Evolutionary conservation across 257 asterid genomes (phyloP).

Genomic region (Ocimum tenuiflorum): DNA sequence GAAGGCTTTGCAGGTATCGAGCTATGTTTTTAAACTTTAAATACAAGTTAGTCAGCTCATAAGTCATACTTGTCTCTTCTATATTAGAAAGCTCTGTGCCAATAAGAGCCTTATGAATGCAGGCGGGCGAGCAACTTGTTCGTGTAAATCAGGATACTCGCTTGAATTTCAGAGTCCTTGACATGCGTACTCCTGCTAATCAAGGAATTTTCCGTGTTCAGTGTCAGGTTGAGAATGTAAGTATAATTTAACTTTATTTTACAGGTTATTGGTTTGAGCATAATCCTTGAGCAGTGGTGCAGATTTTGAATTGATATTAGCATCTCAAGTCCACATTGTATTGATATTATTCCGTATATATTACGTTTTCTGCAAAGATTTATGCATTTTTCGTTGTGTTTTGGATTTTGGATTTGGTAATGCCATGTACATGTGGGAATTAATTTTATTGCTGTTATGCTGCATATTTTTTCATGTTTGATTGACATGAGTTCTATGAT

Average conservation of each 20-base stretch:
- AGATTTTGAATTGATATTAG: not conserved
- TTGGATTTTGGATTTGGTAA: not conserved
- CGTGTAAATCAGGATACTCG: constrained; percentile 95
- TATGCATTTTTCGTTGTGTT: not conserved
- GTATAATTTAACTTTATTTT: not conserved
- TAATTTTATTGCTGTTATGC: not conserved
- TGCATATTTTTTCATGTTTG: not conserved
- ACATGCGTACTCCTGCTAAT: constrained; percentile 82
- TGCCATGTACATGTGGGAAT: not conserved
- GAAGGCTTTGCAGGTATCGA: constrained; percentile 50
- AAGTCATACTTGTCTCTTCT: not conserved
- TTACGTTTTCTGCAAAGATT: no score
- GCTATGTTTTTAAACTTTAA: not conserved
- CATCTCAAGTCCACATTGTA: not conserved
- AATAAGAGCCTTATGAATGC: constrained; percentile 22
- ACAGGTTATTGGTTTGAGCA: not conserved
- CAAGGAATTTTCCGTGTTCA: constrained; percentile 76
- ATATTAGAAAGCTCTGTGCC: not conserved
- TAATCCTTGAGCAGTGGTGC: not conserved
- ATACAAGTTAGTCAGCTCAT: not conserved
- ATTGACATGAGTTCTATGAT: not conserved
- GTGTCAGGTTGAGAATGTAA: constrained; percentile 67
- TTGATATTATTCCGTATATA: not conserved
- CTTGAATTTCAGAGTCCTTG: constrained; percentile 69
- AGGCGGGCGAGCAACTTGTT: constrained; percentile 78